Conservation (phyloP, 257 asterid species). For the Nicotiana tomentosiformis region DNA sequence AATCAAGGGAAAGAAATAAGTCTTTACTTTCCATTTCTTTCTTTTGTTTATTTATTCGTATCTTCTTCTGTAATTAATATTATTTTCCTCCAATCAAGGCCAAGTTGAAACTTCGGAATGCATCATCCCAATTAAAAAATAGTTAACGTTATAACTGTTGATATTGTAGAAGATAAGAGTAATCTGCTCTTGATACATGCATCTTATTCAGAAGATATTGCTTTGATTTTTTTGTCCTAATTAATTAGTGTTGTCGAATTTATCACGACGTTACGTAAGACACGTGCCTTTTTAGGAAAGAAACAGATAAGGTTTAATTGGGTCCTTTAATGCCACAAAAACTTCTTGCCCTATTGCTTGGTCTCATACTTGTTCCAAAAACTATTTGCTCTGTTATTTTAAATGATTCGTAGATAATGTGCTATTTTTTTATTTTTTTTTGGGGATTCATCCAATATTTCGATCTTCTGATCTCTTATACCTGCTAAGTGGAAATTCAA, state of each 20-base stretch:
- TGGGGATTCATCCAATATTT: not conserved
- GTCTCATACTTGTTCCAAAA: not conserved
- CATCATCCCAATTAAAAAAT: not conserved
- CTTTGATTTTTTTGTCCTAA: not conserved
- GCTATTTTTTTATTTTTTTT: not conserved
- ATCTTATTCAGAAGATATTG: conserved; percentile 13
- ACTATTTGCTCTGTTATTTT: not conserved
- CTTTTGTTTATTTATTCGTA: not conserved
- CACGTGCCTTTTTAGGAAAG: not conserved
- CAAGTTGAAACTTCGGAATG: not conserved
- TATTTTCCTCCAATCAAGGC: not conserved
- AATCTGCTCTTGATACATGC: conserved; percentile 16
- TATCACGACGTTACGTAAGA: not conserved
- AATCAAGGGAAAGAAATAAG: conserved; percentile 24
- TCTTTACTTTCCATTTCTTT: conserved; percentile 3
- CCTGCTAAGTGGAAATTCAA: too few relatives aligned
- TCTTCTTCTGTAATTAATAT: not conserved
- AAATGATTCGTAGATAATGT: not conserved
- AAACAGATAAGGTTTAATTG: not conserved
- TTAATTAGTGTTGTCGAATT: not conserved
- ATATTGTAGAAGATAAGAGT: not conserved
- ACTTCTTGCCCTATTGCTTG: not conserved
- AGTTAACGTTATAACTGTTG: not conserved
- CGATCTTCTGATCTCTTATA: not conserved
- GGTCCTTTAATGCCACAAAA: not conserved